These are phyloP conservation scores for Pinus taeda DNA, from an alignment of 75 land plant genomes.

Conservation along the genomic window DNA sequence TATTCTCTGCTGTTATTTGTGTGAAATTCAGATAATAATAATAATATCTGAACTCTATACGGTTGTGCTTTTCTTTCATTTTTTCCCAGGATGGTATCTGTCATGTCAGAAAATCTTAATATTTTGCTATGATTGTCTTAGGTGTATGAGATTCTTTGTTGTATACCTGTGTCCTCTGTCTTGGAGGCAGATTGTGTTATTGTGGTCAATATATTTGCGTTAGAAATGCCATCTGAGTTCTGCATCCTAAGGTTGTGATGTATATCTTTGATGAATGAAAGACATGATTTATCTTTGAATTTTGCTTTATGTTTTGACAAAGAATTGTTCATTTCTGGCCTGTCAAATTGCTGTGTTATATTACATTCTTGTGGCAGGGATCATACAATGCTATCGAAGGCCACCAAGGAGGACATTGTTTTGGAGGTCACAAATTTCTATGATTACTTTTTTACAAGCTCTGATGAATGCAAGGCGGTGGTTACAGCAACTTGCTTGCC, in stretches of 20 bases:
- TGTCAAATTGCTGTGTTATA: background rate
- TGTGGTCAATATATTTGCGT: background rate
- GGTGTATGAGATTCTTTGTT: too few species aligned
- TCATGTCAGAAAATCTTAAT: too few species aligned
- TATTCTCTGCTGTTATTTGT: too few species aligned
- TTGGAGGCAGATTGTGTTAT: background rate
- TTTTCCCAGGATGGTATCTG: too few species aligned
- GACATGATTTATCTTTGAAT: background rate
- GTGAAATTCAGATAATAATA: too few species aligned
- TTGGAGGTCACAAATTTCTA: slow-evolving; percentile 41
- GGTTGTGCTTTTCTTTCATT: too few species aligned
- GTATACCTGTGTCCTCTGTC: background rate
- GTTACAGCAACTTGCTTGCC: slow-evolving; percentile 31
- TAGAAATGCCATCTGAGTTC: background rate
- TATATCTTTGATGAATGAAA: background rate
- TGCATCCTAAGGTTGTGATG: background rate
- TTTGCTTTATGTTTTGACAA: background rate
- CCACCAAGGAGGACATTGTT: slow-evolving; percentile 28
- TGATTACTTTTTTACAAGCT: slow-evolving; percentile 26
- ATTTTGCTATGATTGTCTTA: too few species aligned
- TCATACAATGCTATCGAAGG: slow-evolving; percentile 34
- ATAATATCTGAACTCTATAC: too few species aligned
- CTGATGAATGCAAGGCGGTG: slow-evolving; percentile 34
- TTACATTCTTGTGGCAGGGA: slow-evolving; percentile 15
- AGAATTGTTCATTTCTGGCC: background rate